phyloP scores from a whole-genome alignment of 2,329 filamentous ascomycete species.

The Cercospora nicotianae region DNA sequence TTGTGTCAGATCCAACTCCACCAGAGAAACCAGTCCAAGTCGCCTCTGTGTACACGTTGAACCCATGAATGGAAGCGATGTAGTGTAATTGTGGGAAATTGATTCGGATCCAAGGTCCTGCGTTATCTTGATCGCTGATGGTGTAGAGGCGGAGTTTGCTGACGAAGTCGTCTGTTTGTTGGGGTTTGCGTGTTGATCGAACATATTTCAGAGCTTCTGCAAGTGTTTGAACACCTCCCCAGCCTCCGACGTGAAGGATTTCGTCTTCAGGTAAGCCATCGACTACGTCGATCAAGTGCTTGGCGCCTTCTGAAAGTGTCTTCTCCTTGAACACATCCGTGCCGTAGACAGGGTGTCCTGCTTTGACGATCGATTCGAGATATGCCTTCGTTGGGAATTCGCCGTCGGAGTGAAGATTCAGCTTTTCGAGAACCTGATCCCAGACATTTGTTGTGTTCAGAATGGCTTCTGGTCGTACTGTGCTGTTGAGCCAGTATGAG shows the following conservation, averaged over 20 bases:
- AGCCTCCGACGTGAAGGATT: constrained; percentile 48
- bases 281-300: constrained; percentile 10
- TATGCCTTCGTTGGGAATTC: constrained; percentile 30
- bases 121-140: constrained; percentile 62
- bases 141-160: constrained; percentile 54
- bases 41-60: constrained; percentile 56
- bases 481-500: constrained; percentile 15
- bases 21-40: constrained; percentile 60
- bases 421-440: constrained; percentile 42
- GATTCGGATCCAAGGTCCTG: constrained; percentile 57
- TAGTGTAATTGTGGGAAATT: constrained; percentile 58
- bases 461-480: constrained; percentile 30
- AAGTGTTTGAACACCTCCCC: constrained; percentile 56
- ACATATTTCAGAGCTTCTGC: constrained; percentile 52
- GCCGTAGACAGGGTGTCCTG: constrained; percentile 13
- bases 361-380: constrained; percentile 10
- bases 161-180: constrained; percentile 41
- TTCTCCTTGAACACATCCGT: constrained; percentile 4
- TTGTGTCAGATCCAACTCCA: not conserved
- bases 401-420: constrained; percentile 43
- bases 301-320: constrained; percentile 6
- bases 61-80: constrained; percentile 58
- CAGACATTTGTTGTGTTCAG: constrained; percentile 35
- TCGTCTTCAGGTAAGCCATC: not conserved
- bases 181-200: constrained; percentile 29